Evolutionary conservation across 306 rosid species (phyloP).

Genomic region (Lithocarpus polystachyus): DNA sequence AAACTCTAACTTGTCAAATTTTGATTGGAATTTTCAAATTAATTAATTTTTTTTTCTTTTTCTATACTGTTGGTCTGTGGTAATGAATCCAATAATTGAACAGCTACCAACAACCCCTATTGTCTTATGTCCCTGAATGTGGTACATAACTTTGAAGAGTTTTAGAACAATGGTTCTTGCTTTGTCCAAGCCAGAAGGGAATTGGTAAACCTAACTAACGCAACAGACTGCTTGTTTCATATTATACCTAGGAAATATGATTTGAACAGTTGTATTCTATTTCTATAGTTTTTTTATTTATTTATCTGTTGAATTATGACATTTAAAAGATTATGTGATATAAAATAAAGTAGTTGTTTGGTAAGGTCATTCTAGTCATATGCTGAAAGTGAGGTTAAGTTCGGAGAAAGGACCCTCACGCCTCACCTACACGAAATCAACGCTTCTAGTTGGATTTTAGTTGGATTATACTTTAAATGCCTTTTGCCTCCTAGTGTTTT

Average conservation of each 20-base stretch:
- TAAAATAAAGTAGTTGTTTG: background rate
- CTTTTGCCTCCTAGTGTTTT: too few relatives aligned
- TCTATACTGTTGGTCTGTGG: background rate
- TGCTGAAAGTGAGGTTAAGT: background rate
- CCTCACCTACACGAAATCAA: conserved; percentile 1
- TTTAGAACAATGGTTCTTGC: background rate
- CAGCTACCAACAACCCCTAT: background rate
- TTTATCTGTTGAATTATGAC: background rate
- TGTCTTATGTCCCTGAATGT: background rate
- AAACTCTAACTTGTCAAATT: background rate
- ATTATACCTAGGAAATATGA: background rate
- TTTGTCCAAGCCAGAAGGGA: too few relatives aligned
- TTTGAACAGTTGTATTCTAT: background rate
- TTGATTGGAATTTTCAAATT: background rate
- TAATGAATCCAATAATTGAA: background rate
- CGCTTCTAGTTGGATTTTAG: background rate
- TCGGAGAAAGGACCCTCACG: background rate
- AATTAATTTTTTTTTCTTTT: background rate
- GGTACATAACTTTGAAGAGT: background rate
- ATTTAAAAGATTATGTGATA: background rate
- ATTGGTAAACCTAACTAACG: background rate
- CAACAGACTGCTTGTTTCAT: background rate
- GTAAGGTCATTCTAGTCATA: conserved; percentile 1
- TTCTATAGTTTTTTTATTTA: too few relatives aligned
- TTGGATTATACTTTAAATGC: background rate